phyloP scores from a whole-genome alignment of 768 basidiomycete genomes.

The Phaffia australis region DNA sequence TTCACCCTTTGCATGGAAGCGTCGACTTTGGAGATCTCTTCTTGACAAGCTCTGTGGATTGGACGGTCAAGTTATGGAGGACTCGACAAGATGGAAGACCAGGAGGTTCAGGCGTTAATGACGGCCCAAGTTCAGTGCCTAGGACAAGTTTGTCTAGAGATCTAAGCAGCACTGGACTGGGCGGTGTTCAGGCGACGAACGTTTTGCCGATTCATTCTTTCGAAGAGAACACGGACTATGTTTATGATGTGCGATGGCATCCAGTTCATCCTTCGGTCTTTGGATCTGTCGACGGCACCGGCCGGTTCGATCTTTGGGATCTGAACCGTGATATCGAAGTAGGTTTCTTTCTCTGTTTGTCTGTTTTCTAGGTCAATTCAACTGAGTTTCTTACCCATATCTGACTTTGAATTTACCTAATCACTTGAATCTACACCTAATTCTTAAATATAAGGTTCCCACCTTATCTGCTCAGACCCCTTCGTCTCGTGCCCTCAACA shows the following conservation, averaged over 20 bases:
- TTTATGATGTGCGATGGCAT: conserved; percentile 98
- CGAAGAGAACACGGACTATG: conserved; percentile 96
- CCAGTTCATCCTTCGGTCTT: conserved; percentile 89
- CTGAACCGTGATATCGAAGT: conserved; percentile 95
- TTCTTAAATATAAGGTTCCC: conserved; percentile 56
- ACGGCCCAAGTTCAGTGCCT: neutral
- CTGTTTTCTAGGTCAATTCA: conserved; percentile 9
- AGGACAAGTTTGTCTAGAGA: no score
- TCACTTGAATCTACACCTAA: neutral
- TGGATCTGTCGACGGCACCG: conserved; percentile 85
- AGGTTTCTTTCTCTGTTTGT: conserved; percentile 33
- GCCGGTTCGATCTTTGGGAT: conserved; percentile 96
- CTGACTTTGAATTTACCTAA: neutral
- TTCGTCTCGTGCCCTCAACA: conserved; percentile 84
- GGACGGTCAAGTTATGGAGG: conserved; percentile 97
- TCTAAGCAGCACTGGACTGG: neutral
- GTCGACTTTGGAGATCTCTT: conserved; percentile 95
- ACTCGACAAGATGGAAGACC: conserved; percentile 40
- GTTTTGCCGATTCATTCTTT: conserved; percentile 81
- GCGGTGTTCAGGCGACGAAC: conserved; percentile 5
- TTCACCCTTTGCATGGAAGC: conserved; percentile 81
- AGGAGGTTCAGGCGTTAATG: neutral
- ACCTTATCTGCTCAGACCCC: conserved; percentile 59
- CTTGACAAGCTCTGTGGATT: conserved; percentile 84
- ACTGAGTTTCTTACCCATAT: neutral